Base-by-base conservation (phyloP, 2,329 filamentous ascomycete species). In the Diaporthe sp. region DNA sequence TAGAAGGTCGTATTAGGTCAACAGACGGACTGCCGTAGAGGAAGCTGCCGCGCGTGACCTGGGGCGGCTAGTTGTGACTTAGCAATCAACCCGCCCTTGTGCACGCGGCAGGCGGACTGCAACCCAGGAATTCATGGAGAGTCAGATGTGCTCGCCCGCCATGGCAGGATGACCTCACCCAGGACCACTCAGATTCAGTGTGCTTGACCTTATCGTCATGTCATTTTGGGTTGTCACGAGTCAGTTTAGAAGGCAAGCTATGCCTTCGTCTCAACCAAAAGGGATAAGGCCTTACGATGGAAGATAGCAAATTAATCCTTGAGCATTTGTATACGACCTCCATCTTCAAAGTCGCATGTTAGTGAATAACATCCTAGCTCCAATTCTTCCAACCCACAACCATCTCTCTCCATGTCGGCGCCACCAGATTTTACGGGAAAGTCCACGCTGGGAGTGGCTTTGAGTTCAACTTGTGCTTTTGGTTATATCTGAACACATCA, bases 131-230 rank as follows among this genome's bases (percentile, higher is more conserved):
- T 35, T 22, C n/a, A 44, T 44, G 51, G 39, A 66, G 63, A 66
- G 63, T 68, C 63, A 68, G 63, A 68, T 68, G 63, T 68, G 47
- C 63, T 68, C 63, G 47, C 32, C 63, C 63, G 63, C 5, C 47
- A 53, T 53, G 47, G 63, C 44, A 27, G 47, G 47, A 53, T 68
- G 63, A 68, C 63, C 63, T 68, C 63, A 68, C 63, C 13, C 32
- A 27, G 7, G 12, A 68, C 63, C 63, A 39, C 63, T 53, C 63
- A 68, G 30, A 35, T 51, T 39, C 63, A 19, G 47, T 68, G 22
- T 35, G 47, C n/a, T 68, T 68, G 63, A 37, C 63, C 63, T 68
- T 4, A 53, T 53, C n/a, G 47, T 68, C 63, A 44, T 53, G 63
- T 68, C 32, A 53, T 32, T 30, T 37, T 68, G 15, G 15, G 32